These are phyloP conservation scores for Sporothrix pseudoabietina DNA, from an alignment of 2,329 filamentous ascomycete species.

Conservation along the genomic window DNA sequence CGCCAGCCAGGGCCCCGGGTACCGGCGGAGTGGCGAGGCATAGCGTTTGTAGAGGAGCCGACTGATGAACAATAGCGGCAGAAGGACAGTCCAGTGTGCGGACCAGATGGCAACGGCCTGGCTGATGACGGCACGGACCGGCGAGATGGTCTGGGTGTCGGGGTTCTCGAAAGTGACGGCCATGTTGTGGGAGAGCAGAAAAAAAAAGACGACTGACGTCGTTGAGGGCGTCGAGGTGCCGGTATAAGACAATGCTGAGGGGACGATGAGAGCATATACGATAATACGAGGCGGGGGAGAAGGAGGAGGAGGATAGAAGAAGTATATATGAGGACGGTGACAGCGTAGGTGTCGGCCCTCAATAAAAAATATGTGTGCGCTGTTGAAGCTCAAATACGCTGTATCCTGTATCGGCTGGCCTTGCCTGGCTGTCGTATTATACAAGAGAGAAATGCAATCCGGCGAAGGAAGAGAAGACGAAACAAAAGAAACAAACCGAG, in stretches of 20 bases:
- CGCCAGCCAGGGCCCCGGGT: constrained; percentile 43
- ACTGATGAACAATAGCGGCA: constrained; percentile 38
- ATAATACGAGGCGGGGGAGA: not conserved
- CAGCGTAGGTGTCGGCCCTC: not conserved
- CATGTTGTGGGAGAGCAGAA: constrained; percentile 5
- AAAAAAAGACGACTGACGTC: not conserved
- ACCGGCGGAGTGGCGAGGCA: constrained; percentile 43
- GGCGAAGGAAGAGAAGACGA: not conserved
- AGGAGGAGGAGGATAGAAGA: not conserved
- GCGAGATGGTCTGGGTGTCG: constrained; percentile 37
- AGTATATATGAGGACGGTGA: not conserved
- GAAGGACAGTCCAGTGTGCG: constrained; percentile 40
- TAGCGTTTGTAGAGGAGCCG: constrained; percentile 41
- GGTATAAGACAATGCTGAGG: not conserved
- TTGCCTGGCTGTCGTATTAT: not conserved
- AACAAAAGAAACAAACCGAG: not conserved
- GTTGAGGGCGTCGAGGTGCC: not conserved
- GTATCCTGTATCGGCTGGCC: too few species aligned
- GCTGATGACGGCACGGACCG: constrained; percentile 36
- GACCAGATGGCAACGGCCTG: constrained; percentile 35
- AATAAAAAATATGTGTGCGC: not conserved
- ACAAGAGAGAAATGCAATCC: not conserved
- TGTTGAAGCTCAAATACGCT: constrained; percentile 18
- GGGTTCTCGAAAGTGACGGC: constrained; percentile 30
- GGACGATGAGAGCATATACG: too few species aligned